Evolutionary conservation across 2,329 filamentous ascomycete species (phyloP), one percentile per base, ranked within the genome.

Genomic region (Hypoxylon rubiginosum): DNA sequence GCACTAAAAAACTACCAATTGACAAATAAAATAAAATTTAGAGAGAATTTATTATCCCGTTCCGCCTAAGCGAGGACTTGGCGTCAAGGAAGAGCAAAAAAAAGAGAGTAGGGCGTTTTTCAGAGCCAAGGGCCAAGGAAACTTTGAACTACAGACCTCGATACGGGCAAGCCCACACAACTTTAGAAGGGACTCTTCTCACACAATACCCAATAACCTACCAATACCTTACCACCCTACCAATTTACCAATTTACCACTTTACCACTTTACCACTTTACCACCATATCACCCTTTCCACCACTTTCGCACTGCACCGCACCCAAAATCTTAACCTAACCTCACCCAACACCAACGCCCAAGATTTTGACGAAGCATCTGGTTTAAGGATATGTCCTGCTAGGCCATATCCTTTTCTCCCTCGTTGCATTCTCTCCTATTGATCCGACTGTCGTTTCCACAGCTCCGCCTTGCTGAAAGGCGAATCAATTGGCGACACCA

Each of bases 401-500:
- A 78, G 76, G 76, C 74, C 74, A 73, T 78, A 74, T 77, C 75
- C 75, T 74, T 71, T 67, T 62, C 54, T 67, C 62, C 66, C 70
- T 69, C 65, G 62, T 64, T 68, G 63, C 63, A 66, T 63, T 58
- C 57, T 60, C 67, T 67, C 63, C 68, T 69, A 72, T 70, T 73
- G 70, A 73, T 68, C 67, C 65, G 74, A 75, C 71, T 74, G 75
- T 76, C 75, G 74, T 73, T 70, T 69, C 64, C 60, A 77, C 71
- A 77, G 76, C 73, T 76, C 79, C 81, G 81, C 81, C 82, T 83
- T 81, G 76, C 77, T 78, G 76, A 78, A 82, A 85, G 84, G 84
- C 84, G 83, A 84, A 80, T 79, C 82, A 81, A 81, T 78, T 75
- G 81, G 80, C 81, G 85, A 82, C 86, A 87, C 81, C 78, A 88